Evolutionary conservation across 177 flowering plant genomes (phyloP), one percentile per base, ranked within the genome.

Genomic region (Vitis hybrid): DNA sequence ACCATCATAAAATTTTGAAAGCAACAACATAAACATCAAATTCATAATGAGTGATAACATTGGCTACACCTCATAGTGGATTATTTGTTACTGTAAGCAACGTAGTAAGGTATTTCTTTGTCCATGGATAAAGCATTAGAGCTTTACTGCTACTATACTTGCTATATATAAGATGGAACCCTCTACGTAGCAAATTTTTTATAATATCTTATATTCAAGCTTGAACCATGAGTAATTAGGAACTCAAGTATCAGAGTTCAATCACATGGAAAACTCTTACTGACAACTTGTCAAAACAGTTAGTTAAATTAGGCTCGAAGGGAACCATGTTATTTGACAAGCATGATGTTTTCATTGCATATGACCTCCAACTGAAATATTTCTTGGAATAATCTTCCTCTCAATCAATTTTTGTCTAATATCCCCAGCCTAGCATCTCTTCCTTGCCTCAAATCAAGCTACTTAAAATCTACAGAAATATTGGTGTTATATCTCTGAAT

Each of bases 281-380:
- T 5, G 81, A 79, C 2, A 62, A 10, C 34, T 23, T 87, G 54
- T 23, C 23, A 54, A 87, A 82, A 70, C 34, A 88, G n/a, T 92
- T 93, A 4, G 89, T 72, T 26, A 62, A 18, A 62, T 72, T 76
- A 4, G 74, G 23, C 17, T 62, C 75, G 0, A 80, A 67, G 62
- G 80, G 52, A n/a, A 69, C 85, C 57, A n/a, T 62, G 21, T 62
- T 89, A 62, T 1, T 58, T 0, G 66, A 81, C 67, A 91, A 85
- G 73, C 48, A 64, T 30, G 89, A 88, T 56, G 84, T 83, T 26
- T 88, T 89, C 63, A 74, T 89, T 55, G 84, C 86, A 2, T 89
- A 91, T 76, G 94, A 91, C 63, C 82, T 91, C 60, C 80, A 60
- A 7, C 70, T 91, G 73, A 84, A 84, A 72, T 84, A 82, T 72